Conservation (phyloP, 1,284 basidiomycete genomes). For the Leccinum insigne region DNA sequence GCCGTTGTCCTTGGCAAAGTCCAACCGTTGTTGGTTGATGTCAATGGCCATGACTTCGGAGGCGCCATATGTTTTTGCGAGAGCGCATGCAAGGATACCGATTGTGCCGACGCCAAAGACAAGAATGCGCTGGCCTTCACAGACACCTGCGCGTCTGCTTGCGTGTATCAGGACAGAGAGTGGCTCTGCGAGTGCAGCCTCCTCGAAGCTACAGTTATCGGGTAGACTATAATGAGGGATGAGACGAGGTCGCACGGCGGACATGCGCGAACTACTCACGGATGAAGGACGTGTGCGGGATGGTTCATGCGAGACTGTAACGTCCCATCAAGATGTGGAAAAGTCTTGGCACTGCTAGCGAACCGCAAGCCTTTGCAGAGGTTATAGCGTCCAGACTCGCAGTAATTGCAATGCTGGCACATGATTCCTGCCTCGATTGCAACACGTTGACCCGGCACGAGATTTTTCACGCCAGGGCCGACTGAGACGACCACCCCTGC, state of each 20-base stretch:
- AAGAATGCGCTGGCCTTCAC: constrained; percentile 67
- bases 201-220: constrained; percentile 70
- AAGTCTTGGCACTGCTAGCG: constrained; percentile 87
- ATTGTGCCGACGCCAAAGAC: constrained; percentile 94
- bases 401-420: constrained; percentile 74
- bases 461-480: constrained; percentile 61
- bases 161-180: constrained; percentile 91
- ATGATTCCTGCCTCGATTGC: constrained; percentile 93
- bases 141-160: constrained; percentile 65
- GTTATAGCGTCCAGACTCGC: constrained; percentile 86
- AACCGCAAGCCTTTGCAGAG: constrained; percentile 91
- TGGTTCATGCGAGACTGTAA: constrained; percentile 89
- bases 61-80: constrained; percentile 74
- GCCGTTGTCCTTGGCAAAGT: constrained; percentile 72
- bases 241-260: constrained; percentile 9
- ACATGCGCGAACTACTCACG: constrained; percentile 51
- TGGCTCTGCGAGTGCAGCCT: constrained; percentile 89
- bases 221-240: constrained; percentile 59
- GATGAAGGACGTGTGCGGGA: constrained; percentile 82
- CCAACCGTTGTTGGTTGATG: constrained; percentile 79
- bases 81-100: constrained; percentile 83
- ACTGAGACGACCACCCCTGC: constrained; percentile 81
- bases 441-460: constrained; percentile 85
- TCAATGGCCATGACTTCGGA: constrained; percentile 78
- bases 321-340: constrained; percentile 93